Conservation (phyloP, 2,329 filamentous ascomycete species). For the Monilinia vaccinii-corymbosi region DNA sequence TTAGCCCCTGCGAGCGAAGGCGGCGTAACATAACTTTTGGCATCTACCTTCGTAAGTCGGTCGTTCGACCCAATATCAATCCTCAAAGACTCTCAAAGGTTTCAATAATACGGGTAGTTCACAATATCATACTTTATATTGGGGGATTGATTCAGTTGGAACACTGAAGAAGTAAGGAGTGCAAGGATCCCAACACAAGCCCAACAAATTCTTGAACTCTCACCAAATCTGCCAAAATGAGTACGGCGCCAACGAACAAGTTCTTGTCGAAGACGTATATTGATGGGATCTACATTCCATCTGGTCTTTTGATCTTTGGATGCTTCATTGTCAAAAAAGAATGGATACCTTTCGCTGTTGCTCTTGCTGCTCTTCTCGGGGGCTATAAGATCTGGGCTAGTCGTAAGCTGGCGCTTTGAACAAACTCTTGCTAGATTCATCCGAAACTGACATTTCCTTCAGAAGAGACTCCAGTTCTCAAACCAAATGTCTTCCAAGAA, state of each 20-base stretch:
- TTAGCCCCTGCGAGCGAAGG: no score
- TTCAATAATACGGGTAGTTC: neutral
- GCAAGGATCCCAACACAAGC: neutral
- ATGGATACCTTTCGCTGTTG: conserved; percentile 62
- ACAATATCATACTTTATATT: neutral
- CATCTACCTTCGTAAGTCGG: neutral
- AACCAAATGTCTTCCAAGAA: conserved; percentile 79
- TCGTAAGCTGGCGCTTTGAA: conserved; percentile 43
- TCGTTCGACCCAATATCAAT: neutral
- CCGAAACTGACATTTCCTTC: conserved; percentile 15
- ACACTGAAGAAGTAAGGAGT: neutral
- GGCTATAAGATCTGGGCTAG: conserved; percentile 62
- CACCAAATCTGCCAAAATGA: conserved; percentile 11
- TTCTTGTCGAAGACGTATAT: conserved; percentile 51
- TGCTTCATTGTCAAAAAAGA: conserved; percentile 70
- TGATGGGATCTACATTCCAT: conserved; percentile 76
- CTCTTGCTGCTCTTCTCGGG: conserved; percentile 56
- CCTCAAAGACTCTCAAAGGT: neutral
- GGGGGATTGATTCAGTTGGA: neutral
- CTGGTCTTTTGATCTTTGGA: conserved; percentile 67
- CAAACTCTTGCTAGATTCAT: neutral
- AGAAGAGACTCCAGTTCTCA: conserved; percentile 76
- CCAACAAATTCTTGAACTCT: conserved; percentile 15
- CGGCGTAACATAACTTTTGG: no score
- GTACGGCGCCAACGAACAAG: conserved; percentile 10